phyloP scores from a whole-genome alignment of 2,329 filamentous ascomycete genomes.

The Sclerotinia nivalis region DNA sequence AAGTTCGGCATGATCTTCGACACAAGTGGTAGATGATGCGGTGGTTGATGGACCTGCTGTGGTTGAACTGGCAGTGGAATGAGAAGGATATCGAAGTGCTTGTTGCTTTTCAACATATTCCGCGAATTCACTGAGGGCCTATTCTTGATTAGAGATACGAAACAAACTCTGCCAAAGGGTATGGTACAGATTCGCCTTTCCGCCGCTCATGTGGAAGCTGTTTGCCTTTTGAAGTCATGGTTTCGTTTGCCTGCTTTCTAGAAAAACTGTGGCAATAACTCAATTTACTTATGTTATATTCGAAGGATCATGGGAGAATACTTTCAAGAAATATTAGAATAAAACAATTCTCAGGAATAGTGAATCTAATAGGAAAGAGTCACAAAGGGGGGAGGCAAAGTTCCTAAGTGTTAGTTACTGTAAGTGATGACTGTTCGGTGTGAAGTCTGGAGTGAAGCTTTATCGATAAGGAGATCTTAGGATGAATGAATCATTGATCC shows the following conservation, averaged over 20 bases:
- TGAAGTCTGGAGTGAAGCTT: constrained; percentile 32
- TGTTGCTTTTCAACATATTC: constrained; percentile 98
- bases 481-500: constrained; percentile 32
- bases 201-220: constrained; percentile 77
- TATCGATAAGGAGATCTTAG: constrained; percentile 37
- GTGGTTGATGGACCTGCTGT: constrained; percentile 24
- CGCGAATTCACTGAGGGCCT: constrained; percentile 91
- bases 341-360: background rate
- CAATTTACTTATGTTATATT: constrained; percentile 26
- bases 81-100: constrained; percentile 61
- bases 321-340: background rate
- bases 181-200: constrained; percentile 78
- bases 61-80: constrained; percentile 25
- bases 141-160: constrained; percentile 10
- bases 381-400: background rate
- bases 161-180: background rate
- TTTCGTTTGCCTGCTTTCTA: background rate
- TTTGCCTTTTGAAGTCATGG: constrained; percentile 53
- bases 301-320: constrained; percentile 27
- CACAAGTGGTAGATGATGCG: constrained; percentile 29
- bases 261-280: background rate
- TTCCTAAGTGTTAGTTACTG: background rate
- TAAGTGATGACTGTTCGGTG: constrained; percentile 28
- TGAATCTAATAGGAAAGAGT: background rate
- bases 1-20: constrained; percentile 80